Evolutionary conservation across 306 rosid species (phyloP), one percentile per base, ranked within the genome.

Genomic region (Medicago ruthenica): DNA sequence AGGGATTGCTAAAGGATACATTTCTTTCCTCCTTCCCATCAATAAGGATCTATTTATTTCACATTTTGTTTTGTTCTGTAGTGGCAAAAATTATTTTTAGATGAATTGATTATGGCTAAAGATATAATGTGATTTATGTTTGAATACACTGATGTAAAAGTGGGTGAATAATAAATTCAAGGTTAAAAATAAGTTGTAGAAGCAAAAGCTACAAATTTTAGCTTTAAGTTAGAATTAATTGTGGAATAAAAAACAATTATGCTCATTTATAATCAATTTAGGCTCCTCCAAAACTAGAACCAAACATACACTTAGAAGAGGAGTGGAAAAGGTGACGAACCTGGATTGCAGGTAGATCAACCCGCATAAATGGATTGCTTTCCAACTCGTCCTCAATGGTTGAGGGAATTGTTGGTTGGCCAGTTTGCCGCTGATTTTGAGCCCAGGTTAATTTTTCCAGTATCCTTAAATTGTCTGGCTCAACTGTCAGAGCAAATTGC

Each of bases 321-420:
- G 50, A 66, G 20, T 14, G 41, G 76, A 57, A 42, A 63, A 57
- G 71, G 78, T 13, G 47, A 68, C 68, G 44, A 81, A 93, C 98
- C 95, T 89, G 98, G 84, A 93, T 31, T 75, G 67, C 86, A 14
- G 93, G 91, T 67, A 89, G 86, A 81, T 93, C 97, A 63, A 75
- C 93, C 54, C 98, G 83, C 84, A 93, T 85, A 78, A 93, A 93
- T 9, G 97, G 97, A 70, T 93, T 84, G 36, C 89, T 90, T 80
- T 90, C 97, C 85, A 83, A 3, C 81, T 93, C 98, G 9, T 89
- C 90, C 80, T 76, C 98, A 34, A 93, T 90, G 71, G 91, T 86
- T 16, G 98, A 90, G 48, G 98, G 95, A 86, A 93, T 67, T 0
- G 95, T 87, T 3, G 97, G 91, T 20, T 76, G 86, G 69, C 90